Evolutionary conservation across 768 basidiomycete species (phyloP), one percentile per base, ranked within the genome.

Genomic region (Suillus americanus): DNA sequence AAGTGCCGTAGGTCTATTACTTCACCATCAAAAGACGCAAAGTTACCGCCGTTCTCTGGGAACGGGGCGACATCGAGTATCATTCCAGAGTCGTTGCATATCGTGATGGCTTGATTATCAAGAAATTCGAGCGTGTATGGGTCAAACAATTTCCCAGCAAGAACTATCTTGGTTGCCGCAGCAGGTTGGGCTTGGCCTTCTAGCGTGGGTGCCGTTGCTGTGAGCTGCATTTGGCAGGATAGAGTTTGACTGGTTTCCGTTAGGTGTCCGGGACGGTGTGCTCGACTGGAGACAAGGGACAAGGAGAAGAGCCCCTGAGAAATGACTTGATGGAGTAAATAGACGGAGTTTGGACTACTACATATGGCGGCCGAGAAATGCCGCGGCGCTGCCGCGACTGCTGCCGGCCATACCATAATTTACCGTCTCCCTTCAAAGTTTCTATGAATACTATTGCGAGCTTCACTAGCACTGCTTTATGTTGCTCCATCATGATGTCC

Each of bases 61-160:
- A 69, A 65, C 2, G 70, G 59, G 35, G 65, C 65, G 51, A 87
- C 82, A 41, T 79, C 79, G 25, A 83, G 63, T 62, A 89, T 81
- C 51, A 87, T 74, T 8, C 87, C 87, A 38, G 78, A 76, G 10
- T 75, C 70, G 12, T 68, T 72, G 60, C 83, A 81, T 54, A 88
- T 78, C 28, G 80, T 81, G 65, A 89, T 81, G 40, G 82, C 74
- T 65, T 78, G 81, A 62, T 83, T 75, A 38, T 76, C 69, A n/a
- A 81, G 65, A 33, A 89, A 70, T 41, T 74, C 65, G 59, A 80
- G 76, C 6, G 72, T 70, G 46, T 79, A 71, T 0, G 85, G 79
- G 71, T 87, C 83, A 68, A 86, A 89, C 16, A 87, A 72, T 67
- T 80, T 77, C 2, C 84, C 83, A 0, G 83, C 84, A 38, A 82